phyloP scores from a whole-genome alignment of 352 stramenopile genomes.

The Pythium apleroticum region DNA sequence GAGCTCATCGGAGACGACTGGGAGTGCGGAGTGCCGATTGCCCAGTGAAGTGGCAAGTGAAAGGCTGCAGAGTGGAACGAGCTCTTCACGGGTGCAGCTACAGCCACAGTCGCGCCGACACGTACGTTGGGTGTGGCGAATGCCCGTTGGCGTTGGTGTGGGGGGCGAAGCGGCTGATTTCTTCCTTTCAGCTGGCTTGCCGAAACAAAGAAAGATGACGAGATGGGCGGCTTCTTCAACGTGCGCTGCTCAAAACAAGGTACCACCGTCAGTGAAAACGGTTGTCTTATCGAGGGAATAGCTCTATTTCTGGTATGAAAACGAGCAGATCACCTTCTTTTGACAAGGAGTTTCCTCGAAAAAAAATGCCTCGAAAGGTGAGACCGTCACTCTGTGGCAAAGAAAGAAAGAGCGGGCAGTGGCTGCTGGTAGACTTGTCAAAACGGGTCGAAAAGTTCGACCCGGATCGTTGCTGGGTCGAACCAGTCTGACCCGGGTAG shows the following conservation, averaged over 20 bases:
- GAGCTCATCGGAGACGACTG: neutral
- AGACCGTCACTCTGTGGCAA: conserved; percentile 5
- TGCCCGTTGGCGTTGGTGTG: neutral
- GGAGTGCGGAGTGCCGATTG: neutral
- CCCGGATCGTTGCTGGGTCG: too few relatives aligned
- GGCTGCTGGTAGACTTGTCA: too few relatives aligned
- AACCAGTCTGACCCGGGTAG: too few relatives aligned
- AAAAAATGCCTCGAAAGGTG: conserved; percentile 5
- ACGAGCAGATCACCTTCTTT: conserved; percentile 10
- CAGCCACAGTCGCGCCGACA: neutral
- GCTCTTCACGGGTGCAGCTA: neutral
- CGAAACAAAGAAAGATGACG: neutral
- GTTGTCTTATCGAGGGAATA: neutral
- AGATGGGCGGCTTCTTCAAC: conserved; percentile 14
- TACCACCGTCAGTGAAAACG: neutral
- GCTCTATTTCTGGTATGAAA: neutral
- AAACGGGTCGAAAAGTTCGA: too few relatives aligned
- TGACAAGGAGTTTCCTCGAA: conserved; percentile 6
- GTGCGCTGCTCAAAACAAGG: conserved; percentile 9
- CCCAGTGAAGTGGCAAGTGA: neutral
- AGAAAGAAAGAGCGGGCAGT: conserved; percentile 1
- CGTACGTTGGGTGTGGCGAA: neutral
- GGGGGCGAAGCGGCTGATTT: neutral
- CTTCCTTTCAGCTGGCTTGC: conserved; percentile 11
- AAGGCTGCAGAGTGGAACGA: neutral